Percentiles rank a stretch among this genome's conserved stretches.
Conservation (phyloP, 1,284 basidiomycete species). For the Chondrostereum purpureum region DNA sequence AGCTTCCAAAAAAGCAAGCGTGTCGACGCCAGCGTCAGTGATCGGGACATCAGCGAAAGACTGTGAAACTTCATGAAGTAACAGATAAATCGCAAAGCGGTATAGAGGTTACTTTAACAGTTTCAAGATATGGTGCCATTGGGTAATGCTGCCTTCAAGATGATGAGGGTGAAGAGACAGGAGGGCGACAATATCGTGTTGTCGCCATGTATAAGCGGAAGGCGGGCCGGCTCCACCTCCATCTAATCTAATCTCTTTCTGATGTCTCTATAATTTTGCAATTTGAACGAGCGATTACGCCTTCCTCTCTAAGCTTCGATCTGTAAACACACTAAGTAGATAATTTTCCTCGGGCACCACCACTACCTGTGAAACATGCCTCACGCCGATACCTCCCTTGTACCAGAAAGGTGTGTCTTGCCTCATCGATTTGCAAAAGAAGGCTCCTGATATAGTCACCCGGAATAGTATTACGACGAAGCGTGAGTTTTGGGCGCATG, state of each 20-base stretch:
- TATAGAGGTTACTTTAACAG: constrained; percentile 56
- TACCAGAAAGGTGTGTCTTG: constrained; percentile 52
- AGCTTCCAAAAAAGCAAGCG: constrained; percentile 84
- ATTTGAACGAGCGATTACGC: neutral
- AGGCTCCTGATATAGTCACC: neutral
- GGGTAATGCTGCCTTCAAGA: no score
- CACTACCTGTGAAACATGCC: constrained; percentile 46
- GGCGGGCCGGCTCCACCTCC: no score
- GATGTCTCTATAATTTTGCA: constrained; percentile 5
- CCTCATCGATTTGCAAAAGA: no score
- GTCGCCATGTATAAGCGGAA: no score
- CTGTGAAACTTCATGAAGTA: constrained; percentile 33
- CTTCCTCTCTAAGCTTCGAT: constrained; percentile 7
- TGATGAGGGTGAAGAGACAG: no score
- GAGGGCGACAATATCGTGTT: no score
- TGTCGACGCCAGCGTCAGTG: constrained; percentile 86
- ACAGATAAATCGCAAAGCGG: constrained; percentile 3
- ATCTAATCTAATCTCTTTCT: constrained; percentile 23
- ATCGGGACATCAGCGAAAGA: constrained; percentile 88
- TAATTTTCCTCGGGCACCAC: no score
- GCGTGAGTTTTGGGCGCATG: constrained; percentile 71
- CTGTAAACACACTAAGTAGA: no score
- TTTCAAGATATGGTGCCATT: constrained; percentile 86
- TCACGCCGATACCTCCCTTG: constrained; percentile 74
- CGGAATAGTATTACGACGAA: constrained; percentile 56